phyloP scores from a whole-genome alignment of 2,329 filamentous ascomycete species.

The Epichloe baconii region DNA sequence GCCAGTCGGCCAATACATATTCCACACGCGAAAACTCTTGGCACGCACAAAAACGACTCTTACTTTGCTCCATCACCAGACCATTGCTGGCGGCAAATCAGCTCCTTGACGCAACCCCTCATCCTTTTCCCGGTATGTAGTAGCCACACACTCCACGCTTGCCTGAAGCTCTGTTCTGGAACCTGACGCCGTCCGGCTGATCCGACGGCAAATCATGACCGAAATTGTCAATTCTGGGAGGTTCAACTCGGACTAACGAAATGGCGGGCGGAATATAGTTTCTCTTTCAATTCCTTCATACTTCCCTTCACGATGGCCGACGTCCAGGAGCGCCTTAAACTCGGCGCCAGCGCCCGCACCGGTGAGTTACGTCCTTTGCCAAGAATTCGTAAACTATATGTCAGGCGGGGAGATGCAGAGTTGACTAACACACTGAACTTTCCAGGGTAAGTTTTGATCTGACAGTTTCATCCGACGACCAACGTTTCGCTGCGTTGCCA shows the following conservation, averaged over 20 bases:
- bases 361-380: constrained; percentile 41
- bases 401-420: background rate
- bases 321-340: constrained; percentile 46
- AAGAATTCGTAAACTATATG: background rate
- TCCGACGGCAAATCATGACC: background rate
- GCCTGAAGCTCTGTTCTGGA: background rate
- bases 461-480: background rate
- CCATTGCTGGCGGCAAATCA: constrained; percentile 22
- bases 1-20: constrained; percentile 22
- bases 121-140: constrained; percentile 22
- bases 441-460: constrained; percentile 23
- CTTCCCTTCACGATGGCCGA: constrained; percentile 34
- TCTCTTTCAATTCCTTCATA: constrained; percentile 15
- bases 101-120: constrained; percentile 20
- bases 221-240: background rate
- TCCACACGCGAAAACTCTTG: constrained; percentile 30
- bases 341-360: constrained; percentile 42
- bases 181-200: background rate
- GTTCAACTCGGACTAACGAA: constrained; percentile 7
- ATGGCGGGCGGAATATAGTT: background rate
- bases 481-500: background rate
- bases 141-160: constrained; percentile 1
- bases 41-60: constrained; percentile 32
- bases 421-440: background rate
- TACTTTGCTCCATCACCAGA: constrained; percentile 23